phyloP scores from a whole-genome alignment of 768 basidiomycete genomes.

The Leccinum boreale region DNA sequence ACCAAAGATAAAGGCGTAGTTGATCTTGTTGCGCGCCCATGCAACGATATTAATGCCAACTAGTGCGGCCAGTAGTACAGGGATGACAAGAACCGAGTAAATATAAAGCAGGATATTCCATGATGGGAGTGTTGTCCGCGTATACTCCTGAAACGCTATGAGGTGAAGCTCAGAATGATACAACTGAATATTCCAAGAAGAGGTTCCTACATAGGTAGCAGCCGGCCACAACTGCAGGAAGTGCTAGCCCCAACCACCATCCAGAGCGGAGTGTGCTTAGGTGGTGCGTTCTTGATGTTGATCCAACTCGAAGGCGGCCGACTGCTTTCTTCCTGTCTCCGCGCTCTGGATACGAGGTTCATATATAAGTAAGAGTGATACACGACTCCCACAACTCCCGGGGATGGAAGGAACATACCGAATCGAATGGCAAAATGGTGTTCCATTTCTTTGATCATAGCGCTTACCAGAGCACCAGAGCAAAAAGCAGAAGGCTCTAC shows the following conservation, averaged over 20 bases:
- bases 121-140: constrained; percentile 52
- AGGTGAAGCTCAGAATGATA: neutral
- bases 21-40: constrained; percentile 76
- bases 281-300: constrained; percentile 56
- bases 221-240: constrained; percentile 68
- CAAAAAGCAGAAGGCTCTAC: constrained; percentile 68
- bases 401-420: constrained; percentile 43
- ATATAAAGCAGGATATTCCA: constrained; percentile 76
- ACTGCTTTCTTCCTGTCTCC: constrained; percentile 82
- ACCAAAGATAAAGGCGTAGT: constrained; percentile 94
- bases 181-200: neutral
- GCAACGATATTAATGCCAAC: constrained; percentile 82
- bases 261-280: constrained; percentile 75
- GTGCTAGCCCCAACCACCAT: constrained; percentile 62
- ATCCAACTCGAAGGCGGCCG: constrained; percentile 55
- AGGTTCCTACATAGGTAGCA: constrained; percentile 47
- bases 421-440: constrained; percentile 73
- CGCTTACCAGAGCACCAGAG: constrained; percentile 54
- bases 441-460: constrained; percentile 76
- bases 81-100: constrained; percentile 73
- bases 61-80: constrained; percentile 69
- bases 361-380: neutral
- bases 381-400: neutral
- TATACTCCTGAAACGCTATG: constrained; percentile 54
- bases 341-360: constrained; percentile 33